phyloP scores from a whole-genome alignment of 2,329 filamentous ascomycete species.

The Rasamsonia emersonii region DNA sequence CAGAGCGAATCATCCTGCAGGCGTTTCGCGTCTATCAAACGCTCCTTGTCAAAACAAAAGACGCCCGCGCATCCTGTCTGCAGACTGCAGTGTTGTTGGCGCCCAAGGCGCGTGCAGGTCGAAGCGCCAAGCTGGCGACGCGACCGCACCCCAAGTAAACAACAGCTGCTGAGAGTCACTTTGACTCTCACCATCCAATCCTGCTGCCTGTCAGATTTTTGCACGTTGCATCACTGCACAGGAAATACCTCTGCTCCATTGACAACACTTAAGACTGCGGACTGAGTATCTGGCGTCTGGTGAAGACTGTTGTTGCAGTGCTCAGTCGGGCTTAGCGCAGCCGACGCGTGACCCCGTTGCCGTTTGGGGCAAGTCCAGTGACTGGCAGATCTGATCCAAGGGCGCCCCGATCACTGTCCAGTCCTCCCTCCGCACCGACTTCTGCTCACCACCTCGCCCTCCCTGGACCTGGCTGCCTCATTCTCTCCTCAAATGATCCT shows the following conservation, averaged over 20 bases:
- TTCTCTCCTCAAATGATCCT: too few relatives aligned
- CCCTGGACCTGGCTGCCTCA: too few relatives aligned
- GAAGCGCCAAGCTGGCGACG: conserved; percentile 4
- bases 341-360: conserved; percentile 33
- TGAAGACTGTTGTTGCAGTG: conserved; percentile 1
- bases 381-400: too few relatives aligned
- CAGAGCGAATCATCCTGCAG: conserved; percentile 9
- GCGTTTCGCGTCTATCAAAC: conserved; percentile 11
- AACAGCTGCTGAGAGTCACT: too few relatives aligned
- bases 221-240: not conserved
- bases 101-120: not conserved
- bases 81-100: not conserved
- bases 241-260: too few relatives aligned
- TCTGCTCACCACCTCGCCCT: too few relatives aligned
- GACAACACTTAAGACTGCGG: too few relatives aligned
- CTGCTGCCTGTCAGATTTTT: too few relatives aligned
- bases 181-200: too few relatives aligned
- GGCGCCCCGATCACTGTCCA: not conserved
- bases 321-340: conserved; percentile 24
- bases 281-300: too few relatives aligned
- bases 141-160: conserved; percentile 3
- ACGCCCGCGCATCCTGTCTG: not conserved
- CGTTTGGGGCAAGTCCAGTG: too few relatives aligned
- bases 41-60: conserved; percentile 5
- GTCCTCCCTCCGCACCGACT: not conserved